Evolutionary conservation across 345 rosid genomes (phyloP), one percentile per base, ranked within the genome.

Genomic region (Clausena lansium): DNA sequence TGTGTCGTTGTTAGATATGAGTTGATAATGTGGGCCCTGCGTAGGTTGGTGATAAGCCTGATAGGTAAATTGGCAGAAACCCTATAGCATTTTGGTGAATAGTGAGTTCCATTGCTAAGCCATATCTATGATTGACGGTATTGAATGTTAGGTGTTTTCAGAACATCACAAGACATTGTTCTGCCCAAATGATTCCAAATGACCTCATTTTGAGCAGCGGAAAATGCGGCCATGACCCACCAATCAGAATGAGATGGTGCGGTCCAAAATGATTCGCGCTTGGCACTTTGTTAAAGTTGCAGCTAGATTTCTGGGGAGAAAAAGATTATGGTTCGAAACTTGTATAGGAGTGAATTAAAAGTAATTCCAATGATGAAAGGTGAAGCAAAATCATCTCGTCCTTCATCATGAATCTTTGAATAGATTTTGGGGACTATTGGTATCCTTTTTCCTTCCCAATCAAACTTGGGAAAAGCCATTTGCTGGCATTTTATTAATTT

Each of bases 311-410:
- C 65, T 30, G 61, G 58, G 64, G 67, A 64, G 74, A 67, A 76
- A 81, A 79, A 75, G 73, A 20, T 58, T 32, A 75, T 63, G 74
- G 78, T 82, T 79, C 30, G 73, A 70, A 83, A 80, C 83, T 83
- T 83, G 85, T 59, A 80, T 59, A 67, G 60, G 78, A 77, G 80
- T 79, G 57, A 73, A 74, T 54, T 45, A 62, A 82, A 86, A 82
- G 85, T 50, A 74, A 66, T 8, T 62, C 47, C 70, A 86, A 80
- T 87, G 77, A 83, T 86, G 81, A 86, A 83, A 84, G 89, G 63
- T 45, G 82, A 82, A 87, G 88, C 92, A 87, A 79, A 76, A 89
- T 87, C 85, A 89, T 85, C 47, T 25, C 70, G 50, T 22, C 6
- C 58, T 61, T 73, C 86, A 82, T 89, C 76, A 82, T 85, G 64